Base-by-base conservation (phyloP, 768 basidiomycete genomes). In the Leccinum variicolor region DNA sequence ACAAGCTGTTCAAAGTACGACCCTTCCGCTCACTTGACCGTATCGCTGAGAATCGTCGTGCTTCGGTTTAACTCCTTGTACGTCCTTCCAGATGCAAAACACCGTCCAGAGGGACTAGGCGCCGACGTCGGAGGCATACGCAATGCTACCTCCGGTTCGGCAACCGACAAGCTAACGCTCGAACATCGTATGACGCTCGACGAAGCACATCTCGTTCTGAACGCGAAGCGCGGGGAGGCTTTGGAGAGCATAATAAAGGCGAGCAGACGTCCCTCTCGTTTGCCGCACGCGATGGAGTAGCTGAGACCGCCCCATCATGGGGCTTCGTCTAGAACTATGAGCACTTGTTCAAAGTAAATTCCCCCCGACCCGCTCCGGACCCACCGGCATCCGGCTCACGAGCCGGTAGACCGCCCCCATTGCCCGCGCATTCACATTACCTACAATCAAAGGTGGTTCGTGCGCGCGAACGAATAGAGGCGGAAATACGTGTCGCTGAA, bases 401-500 rank as follows among this genome's bases (percentile, higher is more conserved):
- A 41, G 65, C 79, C 14, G 76, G 80, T 36, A 82, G 78, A 69
- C 75, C 73, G 23, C 69, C 74, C 5, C 63, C 74, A 23, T 76
- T 72, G 26, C 79, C 79, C 21, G 65, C 75, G 36, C 79, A 93
- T 69, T 94, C 93, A 34, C 92, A 94, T 73, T 98, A 98, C 74
- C 79, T 98, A 13, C 95, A 96, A 70, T 95, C 93, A 31, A 99
- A 99, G 75, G 92, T 99, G n/a, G 84, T 92, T 47, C 85, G 97
- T 43, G 96, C 97, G 19, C 83, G 86, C 54, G 94, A 98, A 75
- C 85, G 97, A 75, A 86, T 98, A 81, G 90, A 97, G 70, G 95
- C 95, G 0, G 96, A 99, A 79, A 57, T 71, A 65, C 73, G 71
- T 59, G 58, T 70, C 33, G 62, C 62, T 50, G 63, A 62, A 19